Base-by-base conservation (phyloP, 305 asterid species). In the Fraxinus sp. region DNA sequence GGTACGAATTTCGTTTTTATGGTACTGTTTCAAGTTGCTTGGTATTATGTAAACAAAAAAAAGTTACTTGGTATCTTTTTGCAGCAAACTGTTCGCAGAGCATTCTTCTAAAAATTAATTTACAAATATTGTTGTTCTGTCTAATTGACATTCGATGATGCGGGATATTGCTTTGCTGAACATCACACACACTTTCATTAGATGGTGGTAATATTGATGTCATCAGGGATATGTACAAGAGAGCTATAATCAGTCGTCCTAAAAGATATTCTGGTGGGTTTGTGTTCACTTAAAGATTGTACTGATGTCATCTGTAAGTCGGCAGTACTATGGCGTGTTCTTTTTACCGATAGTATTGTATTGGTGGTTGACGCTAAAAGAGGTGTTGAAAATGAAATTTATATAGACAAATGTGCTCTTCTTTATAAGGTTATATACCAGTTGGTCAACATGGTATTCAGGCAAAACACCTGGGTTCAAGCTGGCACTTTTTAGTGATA, bases 1-100 rank as follows among this genome's bases (percentile, higher is more conserved):
- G 98, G 99, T 97, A 92, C 41, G 80, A 7, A 22, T 10, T 30
- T 79, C 83, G 37, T 79, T 36, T 77, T 24, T 41, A 30, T 77
- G 3, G 9, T 39, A 57, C 59, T n/a, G 77, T 68, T 85, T 78
- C 64, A 46, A 71, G 76, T 76, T 88, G 57, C 62, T 35, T 20
- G 70, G 70, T 20, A 59, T 59, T 59, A 59, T 13, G 14, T 59
- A 20, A 59, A 59, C 70, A 20, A 59, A 18, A 59, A 59, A 57
- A 57, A 16, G 30, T 59, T 16, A 1, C 24, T 52, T 2, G 14
- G 5, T 59, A 59, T 20, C 70, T 20, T 59, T 55, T 59, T 59
- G 70, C 30, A 59, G 11, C 70, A 59, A 7, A 59, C 30, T 20
- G 70, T 20, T 20, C 30, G 70, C 46, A 7, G 77, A 72, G 77